These are phyloP conservation scores for Clohesyomyces aquaticus DNA, from an alignment of 495 filamentous ascomycete species.

Conservation along the genomic window DNA sequence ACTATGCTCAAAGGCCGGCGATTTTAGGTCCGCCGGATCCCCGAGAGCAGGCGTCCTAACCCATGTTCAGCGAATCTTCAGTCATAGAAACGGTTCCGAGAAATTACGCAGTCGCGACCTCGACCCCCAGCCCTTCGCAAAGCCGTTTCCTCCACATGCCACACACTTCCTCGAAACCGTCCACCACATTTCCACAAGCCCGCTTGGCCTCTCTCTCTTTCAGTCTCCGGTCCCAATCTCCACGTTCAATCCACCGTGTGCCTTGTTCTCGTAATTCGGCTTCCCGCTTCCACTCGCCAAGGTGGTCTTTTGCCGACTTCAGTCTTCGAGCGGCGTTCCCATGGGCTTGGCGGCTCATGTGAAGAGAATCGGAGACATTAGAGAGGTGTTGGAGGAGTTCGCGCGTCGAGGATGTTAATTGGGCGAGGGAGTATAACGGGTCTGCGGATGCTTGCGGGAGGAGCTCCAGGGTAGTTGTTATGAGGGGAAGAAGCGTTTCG, in stretches of 20 bases:
- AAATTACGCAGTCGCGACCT: constrained; percentile 36
- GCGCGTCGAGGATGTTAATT: constrained; percentile 73
- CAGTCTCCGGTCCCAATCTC: constrained; percentile 78
- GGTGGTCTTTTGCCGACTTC: constrained; percentile 74
- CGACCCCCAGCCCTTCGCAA: constrained; percentile 35
- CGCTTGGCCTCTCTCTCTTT: constrained; percentile 73
- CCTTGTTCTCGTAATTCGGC: constrained; percentile 80
- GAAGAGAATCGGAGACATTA: constrained; percentile 85
- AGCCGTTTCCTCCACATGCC: constrained; percentile 64
- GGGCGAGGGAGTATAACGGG: constrained; percentile 75
- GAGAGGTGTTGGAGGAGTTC: constrained; percentile 81
- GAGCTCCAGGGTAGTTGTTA: constrained; percentile 52
- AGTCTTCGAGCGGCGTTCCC: constrained; percentile 76
- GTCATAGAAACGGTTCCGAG: background rate
- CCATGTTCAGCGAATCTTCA: too few species aligned
- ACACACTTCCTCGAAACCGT: constrained; percentile 88
- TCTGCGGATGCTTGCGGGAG: constrained; percentile 64
- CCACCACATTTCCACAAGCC: constrained; percentile 82
- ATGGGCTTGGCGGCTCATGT: constrained; percentile 89
- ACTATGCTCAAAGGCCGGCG: too few species aligned
- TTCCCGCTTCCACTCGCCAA: constrained; percentile 80
- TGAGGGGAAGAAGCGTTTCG: constrained; percentile 57
- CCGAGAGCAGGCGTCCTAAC: too few species aligned
- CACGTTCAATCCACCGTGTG: constrained; percentile 74
- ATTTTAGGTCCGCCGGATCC: too few species aligned